Conservation (phyloP, 1,284 basidiomycete genomes). For the Fomitopsis pinicola region DNA sequence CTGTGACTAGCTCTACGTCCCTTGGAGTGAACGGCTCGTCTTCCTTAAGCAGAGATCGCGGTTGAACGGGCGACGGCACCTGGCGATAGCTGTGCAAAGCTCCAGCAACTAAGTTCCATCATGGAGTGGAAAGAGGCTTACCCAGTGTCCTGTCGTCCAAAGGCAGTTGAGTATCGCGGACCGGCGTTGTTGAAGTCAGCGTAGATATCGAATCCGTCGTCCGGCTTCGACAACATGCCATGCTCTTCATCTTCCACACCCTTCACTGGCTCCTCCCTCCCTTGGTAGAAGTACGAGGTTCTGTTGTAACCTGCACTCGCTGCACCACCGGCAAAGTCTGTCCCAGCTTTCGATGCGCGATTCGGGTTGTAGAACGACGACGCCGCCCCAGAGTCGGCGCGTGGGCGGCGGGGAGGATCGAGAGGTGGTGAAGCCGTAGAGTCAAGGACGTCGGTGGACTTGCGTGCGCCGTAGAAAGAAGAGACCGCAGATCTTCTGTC, state of each 20-base stretch:
- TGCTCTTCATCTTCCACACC: conserved; percentile 62
- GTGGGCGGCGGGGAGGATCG: conserved; percentile 31
- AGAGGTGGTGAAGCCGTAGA: conserved; percentile 30
- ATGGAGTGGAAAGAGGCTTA: conserved; percentile 20
- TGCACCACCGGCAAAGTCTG: conserved; percentile 38
- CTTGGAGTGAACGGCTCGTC: conserved; percentile 33
- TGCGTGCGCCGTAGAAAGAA: conserved; percentile 68
- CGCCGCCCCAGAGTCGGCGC: conserved; percentile 52
- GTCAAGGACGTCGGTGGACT: conserved; percentile 59
- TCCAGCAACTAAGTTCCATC: not conserved
- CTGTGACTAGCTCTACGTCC: conserved; percentile 80
- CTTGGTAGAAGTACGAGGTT: conserved; percentile 58
- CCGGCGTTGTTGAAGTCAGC: conserved; percentile 91
- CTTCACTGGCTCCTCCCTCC: conserved; percentile 69
- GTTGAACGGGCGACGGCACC: conserved; percentile 34
- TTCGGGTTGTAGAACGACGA: conserved; percentile 54
- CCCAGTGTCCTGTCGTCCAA: conserved; percentile 38
- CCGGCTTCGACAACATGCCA: conserved; percentile 32
- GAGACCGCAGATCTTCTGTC: conserved; percentile 73
- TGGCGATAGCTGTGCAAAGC: conserved; percentile 45
- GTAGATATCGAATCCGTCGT: conserved; percentile 76
- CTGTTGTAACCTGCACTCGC: conserved; percentile 64
- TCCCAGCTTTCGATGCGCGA: conserved; percentile 36
- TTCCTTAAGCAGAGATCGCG: conserved; percentile 21
- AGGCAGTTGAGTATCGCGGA: conserved; percentile 69